Base-by-base conservation (phyloP, 2,329 filamentous ascomycete species). In the Zelopaecilomyces penicillatus region DNA sequence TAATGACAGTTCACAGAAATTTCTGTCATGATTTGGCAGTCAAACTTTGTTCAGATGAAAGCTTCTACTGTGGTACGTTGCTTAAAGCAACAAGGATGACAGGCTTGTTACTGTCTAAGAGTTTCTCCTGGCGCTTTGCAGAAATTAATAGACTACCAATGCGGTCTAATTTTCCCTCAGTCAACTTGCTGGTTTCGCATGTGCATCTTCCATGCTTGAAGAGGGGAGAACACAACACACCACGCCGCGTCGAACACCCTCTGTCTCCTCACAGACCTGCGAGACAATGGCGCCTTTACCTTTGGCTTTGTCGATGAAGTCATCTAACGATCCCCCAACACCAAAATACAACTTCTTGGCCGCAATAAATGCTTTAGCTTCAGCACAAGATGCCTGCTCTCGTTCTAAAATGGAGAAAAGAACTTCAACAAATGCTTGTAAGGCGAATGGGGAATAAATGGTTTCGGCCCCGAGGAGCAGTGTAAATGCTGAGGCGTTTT, bases 261-360 rank as follows among this genome's bases (percentile, higher is more conserved):
- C 74, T 0, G 69, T 67, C 57, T 83, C 79, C 55, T 82, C 77
- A 46, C 74, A 68, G 31, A 83, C 52, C 40, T 69, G 67, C 35
- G 68, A 62, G 32, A 83, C 71, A 3, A 54, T 50, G 8, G 66
- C 70, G 3, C 77, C 78, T 33, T 68, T 68, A 1, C 59, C 65
- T 44, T 65, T 65, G 36, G 78, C 73, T 50, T 65, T 69, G 41
- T 70, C 64, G 39, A 82, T 67, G 54, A 93, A 87, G 52, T 86
- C 85, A 59, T 88, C 83, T 26, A 93, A 74, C 19, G 85, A 89
- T 0, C 87, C 87, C 0, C 87, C 87, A 5, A 93, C 87, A 3
- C 87, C 87, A 64, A 93, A 93, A 63, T 93, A 93, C 8, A 90
- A 73, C 52, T 79, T 77, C 67, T 93, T 93, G 1, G 87, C 87